Evolutionary conservation across 352 stramenopile species (phyloP), one percentile per base, ranked within the genome.

Genomic region (Pythium aphanidermatum): DNA sequence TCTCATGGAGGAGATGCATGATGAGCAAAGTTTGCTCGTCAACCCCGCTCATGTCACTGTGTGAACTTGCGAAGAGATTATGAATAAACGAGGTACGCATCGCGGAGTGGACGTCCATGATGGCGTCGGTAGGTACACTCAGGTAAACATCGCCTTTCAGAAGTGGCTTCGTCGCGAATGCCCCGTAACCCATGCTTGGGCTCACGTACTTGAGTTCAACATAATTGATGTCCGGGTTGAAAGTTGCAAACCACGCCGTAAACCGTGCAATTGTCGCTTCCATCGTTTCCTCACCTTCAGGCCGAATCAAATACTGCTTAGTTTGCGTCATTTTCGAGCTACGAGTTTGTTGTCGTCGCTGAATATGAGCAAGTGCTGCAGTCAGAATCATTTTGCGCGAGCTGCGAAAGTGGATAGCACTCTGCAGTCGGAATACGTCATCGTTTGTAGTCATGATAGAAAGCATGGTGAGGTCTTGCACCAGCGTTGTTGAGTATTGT

Each of bases 1-100:
- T 69, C 45, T 96, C 83, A 46, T 94, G 70, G 12, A 96, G 43
- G 13, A 96, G 35, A 26, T 95, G 83, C 16, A 96, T 61, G 1
- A 88, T 37, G 0, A 97, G 62, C 31, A 86, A 32, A 12, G 55
- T 25, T 21, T 45, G 49, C 0, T 45, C 35, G 12, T 57, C 49
- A 2, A 28, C 56, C 46, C 25, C 48, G 9, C 40, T 46, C 4
- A 7, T 17, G 16, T 48, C 39, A 10, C 16, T 38, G 16, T n/a
- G 13, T 32, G 9, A 29, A 43, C 11, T 8, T 6, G 7, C 16
- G 26, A 44, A 40, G 35, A 68, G 46, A 13, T 57, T 39, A 0
- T 60, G 56, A 23, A 94, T 53, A 24, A 69, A 75, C 0, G 37
- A 21, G 11, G 69, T 87, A 4, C 60, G 58, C 1, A 69, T 37